Evolutionary conservation across 257 asterid species (phyloP).

Genomic region (Mitragyna speciosa): DNA sequence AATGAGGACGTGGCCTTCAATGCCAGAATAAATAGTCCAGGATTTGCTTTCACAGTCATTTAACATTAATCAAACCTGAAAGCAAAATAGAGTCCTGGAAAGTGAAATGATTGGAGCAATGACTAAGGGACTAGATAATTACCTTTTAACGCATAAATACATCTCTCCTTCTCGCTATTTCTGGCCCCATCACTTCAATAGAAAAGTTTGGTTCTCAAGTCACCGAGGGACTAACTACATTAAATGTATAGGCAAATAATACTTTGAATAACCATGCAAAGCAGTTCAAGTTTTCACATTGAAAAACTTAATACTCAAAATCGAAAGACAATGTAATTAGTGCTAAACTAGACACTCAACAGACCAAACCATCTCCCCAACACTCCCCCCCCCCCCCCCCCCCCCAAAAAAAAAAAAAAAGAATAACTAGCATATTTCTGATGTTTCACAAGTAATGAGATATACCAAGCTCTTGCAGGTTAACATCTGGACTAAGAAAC

Average conservation of each 20-base stretch:
- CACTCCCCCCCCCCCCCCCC: neutral
- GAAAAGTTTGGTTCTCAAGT: neutral
- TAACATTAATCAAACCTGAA: neutral
- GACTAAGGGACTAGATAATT: neutral
- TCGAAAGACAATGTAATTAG: too few relatives aligned
- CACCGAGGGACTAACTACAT: neutral
- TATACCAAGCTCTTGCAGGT: conserved; percentile 93
- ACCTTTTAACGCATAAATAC: neutral
- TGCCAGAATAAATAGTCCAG: neutral
- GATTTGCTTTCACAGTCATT: neutral
- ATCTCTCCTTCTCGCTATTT: neutral
- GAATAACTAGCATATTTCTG: neutral
- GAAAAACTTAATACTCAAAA: neutral
- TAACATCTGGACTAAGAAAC: conserved; percentile 88
- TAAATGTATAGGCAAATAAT: neutral
- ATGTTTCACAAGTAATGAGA: conserved; percentile 14
- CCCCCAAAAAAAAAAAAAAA: neutral
- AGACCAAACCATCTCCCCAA: too few relatives aligned
- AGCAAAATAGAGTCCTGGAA: neutral
- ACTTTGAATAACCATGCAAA: neutral
- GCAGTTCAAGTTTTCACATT: neutral
- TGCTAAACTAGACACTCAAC: too few relatives aligned
- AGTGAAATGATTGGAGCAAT: neutral
- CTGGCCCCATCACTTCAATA: neutral
- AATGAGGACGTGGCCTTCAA: neutral